Conservation (phyloP, 306 rosid species). For the Vachellia pachyceras region DNA sequence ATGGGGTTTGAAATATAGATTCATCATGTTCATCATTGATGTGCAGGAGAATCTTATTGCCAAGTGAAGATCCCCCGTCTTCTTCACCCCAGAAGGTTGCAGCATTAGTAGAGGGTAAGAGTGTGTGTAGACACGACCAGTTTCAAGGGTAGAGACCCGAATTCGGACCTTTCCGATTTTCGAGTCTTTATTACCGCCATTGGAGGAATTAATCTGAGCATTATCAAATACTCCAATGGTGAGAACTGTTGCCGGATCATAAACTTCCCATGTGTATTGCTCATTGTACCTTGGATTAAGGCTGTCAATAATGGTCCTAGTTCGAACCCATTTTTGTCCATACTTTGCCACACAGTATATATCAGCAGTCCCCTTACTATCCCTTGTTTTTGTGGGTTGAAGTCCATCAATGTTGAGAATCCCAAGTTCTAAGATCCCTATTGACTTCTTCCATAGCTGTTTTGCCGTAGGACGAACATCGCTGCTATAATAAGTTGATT, state of each 20-base stretch:
- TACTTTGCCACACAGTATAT: slow-evolving; percentile 91
- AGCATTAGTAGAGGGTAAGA: slow-evolving; percentile 74
- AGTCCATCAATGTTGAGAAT: slow-evolving; percentile 66
- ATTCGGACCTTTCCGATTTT: slow-evolving; percentile 86
- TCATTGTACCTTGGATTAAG: slow-evolving; percentile 76
- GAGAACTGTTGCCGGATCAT: slow-evolving; percentile 87
- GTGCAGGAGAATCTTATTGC: slow-evolving; percentile 85
- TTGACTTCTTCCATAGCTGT: slow-evolving; percentile 76
- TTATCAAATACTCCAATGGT: slow-evolving; percentile 87
- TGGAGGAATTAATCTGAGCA: slow-evolving; percentile 57
- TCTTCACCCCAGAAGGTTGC: slow-evolving; percentile 83
- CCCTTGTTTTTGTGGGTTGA: slow-evolving; percentile 76
- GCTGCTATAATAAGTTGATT: slow-evolving; percentile 86
- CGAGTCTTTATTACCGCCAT: slow-evolving; percentile 62
- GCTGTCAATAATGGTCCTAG: slow-evolving; percentile 75
- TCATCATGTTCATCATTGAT: slow-evolving; percentile 62
- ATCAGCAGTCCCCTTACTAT: slow-evolving; percentile 72
- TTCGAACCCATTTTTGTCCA: slow-evolving; percentile 92
- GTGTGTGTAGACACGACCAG: slow-evolving; percentile 80
- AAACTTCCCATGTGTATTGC: slow-evolving; percentile 97
- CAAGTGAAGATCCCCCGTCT: slow-evolving; percentile 89
- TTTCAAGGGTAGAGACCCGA: slow-evolving; percentile 86
- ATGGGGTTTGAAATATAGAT: slow-evolving; percentile 69
- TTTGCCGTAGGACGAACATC: slow-evolving; percentile 81
- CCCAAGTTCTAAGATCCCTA: slow-evolving; percentile 89